Evolutionary conservation across 306 rosid species (phyloP), one percentile per base, ranked within the genome.

Genomic region (Alnus rubra): DNA sequence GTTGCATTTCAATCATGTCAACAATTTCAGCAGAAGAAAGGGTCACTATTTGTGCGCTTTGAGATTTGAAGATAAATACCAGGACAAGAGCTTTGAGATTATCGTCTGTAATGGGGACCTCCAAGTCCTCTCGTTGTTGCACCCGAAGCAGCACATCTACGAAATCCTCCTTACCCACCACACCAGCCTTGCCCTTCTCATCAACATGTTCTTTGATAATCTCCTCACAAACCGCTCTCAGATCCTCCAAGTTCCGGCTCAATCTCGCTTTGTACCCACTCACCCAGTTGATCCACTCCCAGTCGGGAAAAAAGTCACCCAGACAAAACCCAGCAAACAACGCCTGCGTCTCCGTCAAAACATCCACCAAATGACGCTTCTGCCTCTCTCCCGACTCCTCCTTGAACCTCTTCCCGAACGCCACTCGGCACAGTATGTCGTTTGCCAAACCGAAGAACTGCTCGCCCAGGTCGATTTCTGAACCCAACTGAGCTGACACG

Each of bases 61-160:
- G 28, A 23, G 28, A 12, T 48, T 48, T 2, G 11, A 8, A 18
- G 18, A 55, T 0, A 54, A 0, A 58, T 31, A 82, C 88, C 88
- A 86, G 76, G 2, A 86, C 86, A 49, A 86, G 74, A 10, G 88
- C 88, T 58, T 86, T 86, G 11, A 86, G 84, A 37, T 86, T 86
- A 49, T 86, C 86, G 23, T 79, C 84, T 0, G 84, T 82, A 6
- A 86, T 77, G 55, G 84, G 80, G 18, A 86, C 74, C 7, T 72
- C 81, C 48, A 82, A 74, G 55, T 86, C 78, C 5, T 64, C 71
- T 18, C 80, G 71, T 45, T 71, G 64, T 15, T 80, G 82, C 4
- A 86, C 84, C 1, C 79, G 69, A 69, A 82, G 80, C 74, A 86
- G 73, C 30, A 86, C 87, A 23, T 83, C 85, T 0, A 86, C 89